These are phyloP conservation scores for Crithidia fasciculata DNA, from an alignment of 208 protist species.

Conservation along the genomic window DNA sequence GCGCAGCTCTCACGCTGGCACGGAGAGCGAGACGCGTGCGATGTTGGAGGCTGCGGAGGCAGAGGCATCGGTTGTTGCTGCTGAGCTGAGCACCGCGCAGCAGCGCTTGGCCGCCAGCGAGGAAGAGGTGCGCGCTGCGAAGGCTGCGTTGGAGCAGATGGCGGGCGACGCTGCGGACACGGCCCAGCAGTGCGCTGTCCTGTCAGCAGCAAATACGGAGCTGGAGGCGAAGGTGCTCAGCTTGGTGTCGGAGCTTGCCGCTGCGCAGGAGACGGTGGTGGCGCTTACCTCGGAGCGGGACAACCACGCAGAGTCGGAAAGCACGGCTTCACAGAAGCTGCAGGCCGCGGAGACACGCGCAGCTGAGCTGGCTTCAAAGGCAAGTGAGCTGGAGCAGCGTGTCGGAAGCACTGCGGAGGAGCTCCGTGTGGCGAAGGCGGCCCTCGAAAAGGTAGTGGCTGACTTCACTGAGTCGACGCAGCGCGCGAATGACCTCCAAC, in stretches of 20 bases:
- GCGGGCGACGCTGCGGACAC: not conserved
- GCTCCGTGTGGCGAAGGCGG: not conserved
- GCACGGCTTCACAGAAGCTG: not conserved
- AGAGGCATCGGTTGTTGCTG: not conserved
- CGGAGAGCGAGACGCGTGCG: not conserved
- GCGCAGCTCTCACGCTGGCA: not conserved
- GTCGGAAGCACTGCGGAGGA: not conserved
- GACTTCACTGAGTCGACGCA: not conserved
- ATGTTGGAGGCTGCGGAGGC: not conserved
- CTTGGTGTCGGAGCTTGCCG: not conserved
- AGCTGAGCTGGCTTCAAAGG: not conserved
- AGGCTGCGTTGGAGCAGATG: constrained; percentile 3
- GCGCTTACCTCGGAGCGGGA: not conserved
- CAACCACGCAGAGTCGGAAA: not conserved
- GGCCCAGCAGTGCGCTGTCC: not conserved
- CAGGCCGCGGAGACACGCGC: not conserved
- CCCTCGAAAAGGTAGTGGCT: not conserved
- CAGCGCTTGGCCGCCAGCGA: not conserved
- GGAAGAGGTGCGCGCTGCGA: constrained; percentile 9
- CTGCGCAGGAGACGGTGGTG: not conserved
- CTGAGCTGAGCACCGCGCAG: constrained; percentile 1
- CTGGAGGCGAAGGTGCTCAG: not conserved
- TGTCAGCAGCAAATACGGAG: not conserved
- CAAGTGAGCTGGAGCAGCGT: not conserved
- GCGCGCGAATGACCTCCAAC: too few relatives aligned